Percentiles rank a stretch among this genome's conserved stretches.
Conservation (phyloP, 768 basidiomycete genomes). For the Collybiopsis confluens region DNA sequence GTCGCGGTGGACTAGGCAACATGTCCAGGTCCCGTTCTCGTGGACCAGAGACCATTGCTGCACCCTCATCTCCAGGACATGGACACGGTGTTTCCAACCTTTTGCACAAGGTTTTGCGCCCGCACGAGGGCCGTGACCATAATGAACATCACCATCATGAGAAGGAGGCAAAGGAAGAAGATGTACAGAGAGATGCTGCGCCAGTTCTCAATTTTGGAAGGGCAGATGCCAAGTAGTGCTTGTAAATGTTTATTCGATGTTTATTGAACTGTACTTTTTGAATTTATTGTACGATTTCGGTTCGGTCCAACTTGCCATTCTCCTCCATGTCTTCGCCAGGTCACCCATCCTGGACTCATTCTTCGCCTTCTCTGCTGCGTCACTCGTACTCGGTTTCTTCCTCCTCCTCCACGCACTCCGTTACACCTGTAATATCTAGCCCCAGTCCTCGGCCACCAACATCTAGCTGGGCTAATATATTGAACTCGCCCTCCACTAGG, state of each 20-base stretch:
- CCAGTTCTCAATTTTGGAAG: too few species aligned
- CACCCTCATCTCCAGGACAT: conserved; percentile 24
- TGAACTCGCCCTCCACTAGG: conserved; percentile 16
- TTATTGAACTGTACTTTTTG: too few species aligned
- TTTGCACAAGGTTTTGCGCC: background rate
- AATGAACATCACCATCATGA: too few species aligned
- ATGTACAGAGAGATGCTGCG: too few species aligned
- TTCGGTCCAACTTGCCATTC: conserved; percentile 17
- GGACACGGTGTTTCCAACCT: conserved; percentile 7
- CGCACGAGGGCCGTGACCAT: background rate
- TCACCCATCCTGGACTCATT: conserved; percentile 55
- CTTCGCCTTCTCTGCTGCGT: conserved; percentile 25
- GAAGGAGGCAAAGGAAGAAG: too few species aligned
- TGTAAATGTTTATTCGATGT: too few species aligned
- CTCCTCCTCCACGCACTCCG: conserved; percentile 20
- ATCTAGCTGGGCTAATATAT: conserved; percentile 13
- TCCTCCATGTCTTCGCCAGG: conserved; percentile 42
- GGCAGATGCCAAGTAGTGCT: too few species aligned
- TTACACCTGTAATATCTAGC: background rate
- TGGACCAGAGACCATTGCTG: conserved; percentile 33
- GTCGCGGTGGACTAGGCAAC: conserved; percentile 66
- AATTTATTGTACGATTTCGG: too few species aligned
- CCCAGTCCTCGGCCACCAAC: conserved; percentile 19
- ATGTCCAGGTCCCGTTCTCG: conserved; percentile 50
- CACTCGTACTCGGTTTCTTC: conserved; percentile 17